A percentile compares a stretch with the other conserved stretches of the same genome.
Conservation (phyloP, 2,329 filamentous ascomycete species). For the Raffaelea ambrosiae region DNA sequence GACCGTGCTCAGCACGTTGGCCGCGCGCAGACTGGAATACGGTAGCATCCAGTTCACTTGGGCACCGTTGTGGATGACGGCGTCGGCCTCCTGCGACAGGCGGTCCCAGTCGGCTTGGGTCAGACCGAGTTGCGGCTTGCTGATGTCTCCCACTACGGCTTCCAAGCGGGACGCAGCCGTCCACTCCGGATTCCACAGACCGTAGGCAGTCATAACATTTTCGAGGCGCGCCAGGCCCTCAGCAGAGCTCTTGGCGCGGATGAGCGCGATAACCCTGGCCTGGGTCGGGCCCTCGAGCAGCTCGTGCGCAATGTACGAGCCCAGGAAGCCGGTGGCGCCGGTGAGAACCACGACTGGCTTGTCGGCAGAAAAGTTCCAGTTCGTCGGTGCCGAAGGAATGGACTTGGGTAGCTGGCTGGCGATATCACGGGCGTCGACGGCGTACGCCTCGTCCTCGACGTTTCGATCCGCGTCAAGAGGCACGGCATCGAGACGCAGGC, state of each 20-base stretch:
- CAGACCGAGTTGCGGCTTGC: slow-evolving; percentile 66
- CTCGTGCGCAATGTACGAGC: slow-evolving; percentile 70
- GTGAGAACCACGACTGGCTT: slow-evolving; percentile 66
- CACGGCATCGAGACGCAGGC: slow-evolving; percentile 10
- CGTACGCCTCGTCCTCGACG: slow-evolving; percentile 12
- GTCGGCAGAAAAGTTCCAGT: too few species aligned
- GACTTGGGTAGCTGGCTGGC: slow-evolving; percentile 36
- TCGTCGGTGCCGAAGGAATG: background rate
- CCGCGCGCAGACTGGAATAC: slow-evolving; percentile 61
- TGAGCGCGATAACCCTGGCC: slow-evolving; percentile 63
- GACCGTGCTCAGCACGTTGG: slow-evolving; percentile 77
- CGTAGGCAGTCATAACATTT: slow-evolving; percentile 64
- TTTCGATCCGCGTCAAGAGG: slow-evolving; percentile 1
- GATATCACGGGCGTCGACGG: slow-evolving; percentile 26
- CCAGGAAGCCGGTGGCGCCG: slow-evolving; percentile 84
- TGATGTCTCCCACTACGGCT: slow-evolving; percentile 65
- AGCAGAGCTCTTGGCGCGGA: slow-evolving; percentile 57
- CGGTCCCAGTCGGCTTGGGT: slow-evolving; percentile 54
- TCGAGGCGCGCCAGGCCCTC: slow-evolving; percentile 57
- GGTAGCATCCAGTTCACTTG: slow-evolving; percentile 72
- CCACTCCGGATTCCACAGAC: slow-evolving; percentile 55
- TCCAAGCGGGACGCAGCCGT: slow-evolving; percentile 42
- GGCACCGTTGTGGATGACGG: slow-evolving; percentile 76
- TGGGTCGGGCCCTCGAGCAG: slow-evolving; percentile 49
- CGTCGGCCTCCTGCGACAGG: slow-evolving; percentile 59